These are phyloP conservation scores for Venturia aucupariae DNA, from an alignment of 2,329 filamentous ascomycete species.

Conservation along the genomic window DNA sequence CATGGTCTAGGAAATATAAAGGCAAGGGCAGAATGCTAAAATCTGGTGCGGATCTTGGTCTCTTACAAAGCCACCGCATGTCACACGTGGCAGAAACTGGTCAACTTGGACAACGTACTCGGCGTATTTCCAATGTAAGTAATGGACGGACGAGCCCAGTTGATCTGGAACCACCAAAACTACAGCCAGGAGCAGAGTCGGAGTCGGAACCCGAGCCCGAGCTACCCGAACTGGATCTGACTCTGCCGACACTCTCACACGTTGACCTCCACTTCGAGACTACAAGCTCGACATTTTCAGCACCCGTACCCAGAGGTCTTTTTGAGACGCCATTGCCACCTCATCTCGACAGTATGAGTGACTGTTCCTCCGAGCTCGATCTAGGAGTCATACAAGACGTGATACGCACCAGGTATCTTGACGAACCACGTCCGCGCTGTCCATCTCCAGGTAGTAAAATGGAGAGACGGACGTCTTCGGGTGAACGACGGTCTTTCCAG, in stretches of 20 bases:
- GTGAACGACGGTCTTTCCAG: slow-evolving; percentile 9
- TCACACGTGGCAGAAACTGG: slow-evolving; percentile 43
- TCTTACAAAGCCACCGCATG: slow-evolving; percentile 38
- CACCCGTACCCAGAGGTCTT: slow-evolving; percentile 3
- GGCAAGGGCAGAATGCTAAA: slow-evolving; percentile 21
- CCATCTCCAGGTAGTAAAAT: neutral
- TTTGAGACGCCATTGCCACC: slow-evolving; percentile 3
- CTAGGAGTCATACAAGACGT: neutral
- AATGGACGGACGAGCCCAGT: neutral
- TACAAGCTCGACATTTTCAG: neutral
- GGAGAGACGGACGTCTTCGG: slow-evolving; percentile 16
- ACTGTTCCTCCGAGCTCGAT: slow-evolving; percentile 1
- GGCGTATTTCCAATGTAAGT: slow-evolving; percentile 18
- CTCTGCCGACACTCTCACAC: slow-evolving; percentile 3
- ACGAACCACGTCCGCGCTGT: neutral
- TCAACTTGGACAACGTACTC: slow-evolving; percentile 34
- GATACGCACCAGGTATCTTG: neutral
- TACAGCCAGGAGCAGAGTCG: neutral
- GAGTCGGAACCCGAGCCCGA: neutral
- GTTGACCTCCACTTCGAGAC: slow-evolving; percentile 2
- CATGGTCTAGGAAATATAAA: neutral
- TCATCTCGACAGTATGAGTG: neutral
- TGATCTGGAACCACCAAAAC: neutral
- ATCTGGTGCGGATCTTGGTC: slow-evolving; percentile 23
- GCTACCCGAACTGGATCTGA: neutral